Evolutionary conservation across 805 yeast species (phyloP), one percentile per base, ranked within the genome.

Genomic region (Clavispora carvajalis): DNA sequence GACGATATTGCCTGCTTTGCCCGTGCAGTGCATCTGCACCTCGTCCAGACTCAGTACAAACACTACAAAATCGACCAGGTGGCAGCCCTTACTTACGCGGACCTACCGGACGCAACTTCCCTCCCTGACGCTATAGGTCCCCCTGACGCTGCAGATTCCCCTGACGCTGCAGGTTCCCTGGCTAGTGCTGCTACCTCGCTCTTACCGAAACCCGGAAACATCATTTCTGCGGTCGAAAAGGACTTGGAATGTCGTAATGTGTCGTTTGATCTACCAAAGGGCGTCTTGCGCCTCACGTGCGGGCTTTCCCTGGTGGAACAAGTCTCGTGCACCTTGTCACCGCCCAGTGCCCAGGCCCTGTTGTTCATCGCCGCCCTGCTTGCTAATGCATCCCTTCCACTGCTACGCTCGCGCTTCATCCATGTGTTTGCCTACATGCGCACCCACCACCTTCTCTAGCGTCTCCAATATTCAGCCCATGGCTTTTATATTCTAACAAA

Each of bases 211-310:
- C n/a, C 19, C 22, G 26, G 15, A n/a, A 24, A 11, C 3, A 34
- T 57, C n/a, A 39, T 56, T 4, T 15, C 43, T 2, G 41, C 41
- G 5, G 28, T 57, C 1, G 57, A 54, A 2, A 49, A 49, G 16
- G 69, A 65, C 47, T 46, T 64, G 22, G 54, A 49, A 44, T 57
- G 61, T 42, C 50, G 51, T 19, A 33, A 58, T 23, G 55, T 58
- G n/a, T 38, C 38, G 2, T n/a, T 56, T 4, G 34, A 13, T 15
- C 19, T 49, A 12, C 24, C 31, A 17, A n/a, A 6, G 6, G 19
- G n/a, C 18, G 45, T 41, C 24, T 45, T 62, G 10, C 56, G 53
- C 30, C 44, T 62, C 9, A 22, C 40, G 10, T 60, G 67, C 38
- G 47, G 58, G 2, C 37, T 47, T 8, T 45, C 48, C n/a, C 24